Percentiles rank a stretch among this genome's conserved stretches.
These are phyloP conservation scores for Mycena vulgaris DNA, from an alignment of 768 basidiomycete genomes.

Conservation along the genomic window DNA sequence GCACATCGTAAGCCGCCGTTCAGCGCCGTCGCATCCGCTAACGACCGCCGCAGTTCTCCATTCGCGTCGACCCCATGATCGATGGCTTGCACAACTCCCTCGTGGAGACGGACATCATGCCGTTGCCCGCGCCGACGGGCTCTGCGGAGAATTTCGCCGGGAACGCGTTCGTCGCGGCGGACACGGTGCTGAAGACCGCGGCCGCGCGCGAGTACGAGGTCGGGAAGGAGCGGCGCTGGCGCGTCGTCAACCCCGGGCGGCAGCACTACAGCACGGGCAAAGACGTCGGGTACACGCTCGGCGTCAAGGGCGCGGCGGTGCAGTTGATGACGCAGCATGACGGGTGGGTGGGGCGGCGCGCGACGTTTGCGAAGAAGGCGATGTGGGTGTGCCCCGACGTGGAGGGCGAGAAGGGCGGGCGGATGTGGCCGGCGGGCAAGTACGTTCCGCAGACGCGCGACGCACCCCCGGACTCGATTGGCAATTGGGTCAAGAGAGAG, in stretches of 20 bases:
- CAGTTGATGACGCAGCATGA: slow-evolving; percentile 77
- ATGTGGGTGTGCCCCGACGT: slow-evolving; percentile 88
- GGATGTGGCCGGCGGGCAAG: slow-evolving; percentile 91
- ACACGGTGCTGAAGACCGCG: slow-evolving; percentile 73
- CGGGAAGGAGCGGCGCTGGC: slow-evolving; percentile 83
- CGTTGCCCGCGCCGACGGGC: slow-evolving; percentile 76
- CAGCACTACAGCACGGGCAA: slow-evolving; percentile 81
- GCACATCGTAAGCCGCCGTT: slow-evolving; percentile 68
- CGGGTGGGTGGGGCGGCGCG: slow-evolving; percentile 82
- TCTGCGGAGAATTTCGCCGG: slow-evolving; percentile 87
- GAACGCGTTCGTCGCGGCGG: slow-evolving; percentile 82
- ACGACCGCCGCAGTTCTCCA: slow-evolving; percentile 52
- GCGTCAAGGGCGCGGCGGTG: slow-evolving; percentile 76
- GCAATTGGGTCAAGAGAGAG: slow-evolving; percentile 78
- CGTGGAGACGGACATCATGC: slow-evolving; percentile 83
- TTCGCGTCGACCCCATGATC: slow-evolving; percentile 89
- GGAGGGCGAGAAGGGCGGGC: slow-evolving; percentile 69
- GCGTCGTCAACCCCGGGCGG: slow-evolving; percentile 79
- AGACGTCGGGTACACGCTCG: slow-evolving; percentile 80
- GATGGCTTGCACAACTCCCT: slow-evolving; percentile 90
- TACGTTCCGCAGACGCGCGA: slow-evolving; percentile 87
- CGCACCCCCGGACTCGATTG: slow-evolving; percentile 81
- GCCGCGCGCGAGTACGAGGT: slow-evolving; percentile 79
- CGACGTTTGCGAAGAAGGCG: slow-evolving; percentile 79
- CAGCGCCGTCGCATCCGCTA: not conserved